phyloP scores from a whole-genome alignment of 2,329 filamentous ascomycete genomes.

The Phialemoniopsis sp. region DNA sequence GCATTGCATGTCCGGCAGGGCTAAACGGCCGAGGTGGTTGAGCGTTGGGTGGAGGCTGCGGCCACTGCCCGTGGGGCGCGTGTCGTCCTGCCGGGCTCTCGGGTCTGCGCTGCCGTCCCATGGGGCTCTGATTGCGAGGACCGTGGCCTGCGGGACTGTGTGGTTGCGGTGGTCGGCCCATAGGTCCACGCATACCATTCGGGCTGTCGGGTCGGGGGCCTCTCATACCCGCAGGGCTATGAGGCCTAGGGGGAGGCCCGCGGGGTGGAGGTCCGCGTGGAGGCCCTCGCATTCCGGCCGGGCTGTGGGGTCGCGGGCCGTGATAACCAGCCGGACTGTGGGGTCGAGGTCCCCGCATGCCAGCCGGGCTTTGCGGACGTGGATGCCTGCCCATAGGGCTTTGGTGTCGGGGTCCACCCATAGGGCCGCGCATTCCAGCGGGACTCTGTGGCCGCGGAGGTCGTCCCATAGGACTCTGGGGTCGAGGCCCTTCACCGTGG shows the following conservation, averaged over 20 bases:
- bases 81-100: background rate
- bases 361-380: background rate
- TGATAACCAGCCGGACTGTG: background rate
- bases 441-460: background rate
- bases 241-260: too few relatives aligned
- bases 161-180: background rate
- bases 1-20: background rate
- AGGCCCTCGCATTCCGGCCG: background rate
- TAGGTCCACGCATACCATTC: background rate
- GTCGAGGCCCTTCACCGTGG: background rate
- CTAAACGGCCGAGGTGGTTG: background rate
- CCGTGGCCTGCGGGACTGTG: background rate
- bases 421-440: too few relatives aligned
- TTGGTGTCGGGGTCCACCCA: background rate
- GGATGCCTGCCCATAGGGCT: constrained; percentile 4
- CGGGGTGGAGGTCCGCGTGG: too few relatives aligned
- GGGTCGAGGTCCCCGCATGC: background rate
- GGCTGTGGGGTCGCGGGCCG: background rate
- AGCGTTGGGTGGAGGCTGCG: too few relatives aligned
- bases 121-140: constrained; percentile 1
- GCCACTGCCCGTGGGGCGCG: too few relatives aligned
- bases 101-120: background rate
- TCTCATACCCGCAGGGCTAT: too few relatives aligned
- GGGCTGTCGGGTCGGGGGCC: constrained; percentile 1
- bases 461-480: background rate